These are phyloP conservation scores for Sclerotinia minor DNA, from an alignment of 2,329 filamentous ascomycete genomes.

Conservation along the genomic window DNA sequence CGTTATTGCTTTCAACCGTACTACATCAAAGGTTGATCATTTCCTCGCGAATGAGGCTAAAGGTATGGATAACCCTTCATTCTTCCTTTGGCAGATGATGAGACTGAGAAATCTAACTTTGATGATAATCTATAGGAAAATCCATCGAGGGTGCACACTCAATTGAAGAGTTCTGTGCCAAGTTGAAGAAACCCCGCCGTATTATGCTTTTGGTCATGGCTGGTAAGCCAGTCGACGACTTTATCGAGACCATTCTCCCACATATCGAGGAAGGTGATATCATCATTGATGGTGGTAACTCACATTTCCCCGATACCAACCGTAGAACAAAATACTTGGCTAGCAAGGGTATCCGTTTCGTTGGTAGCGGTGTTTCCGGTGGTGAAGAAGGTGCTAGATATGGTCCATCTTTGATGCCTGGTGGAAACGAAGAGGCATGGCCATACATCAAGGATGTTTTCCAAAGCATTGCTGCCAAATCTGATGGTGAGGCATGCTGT, in stretches of 20 bases:
- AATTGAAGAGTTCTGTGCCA: constrained; percentile 89
- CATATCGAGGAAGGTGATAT: constrained; percentile 86
- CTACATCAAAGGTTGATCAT: constrained; percentile 94
- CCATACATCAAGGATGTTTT: constrained; percentile 98
- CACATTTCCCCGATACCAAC: constrained; percentile 98
- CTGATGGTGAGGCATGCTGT: constrained; percentile 94
- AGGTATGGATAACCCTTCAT: constrained; percentile 50
- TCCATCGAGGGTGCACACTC: constrained; percentile 90
- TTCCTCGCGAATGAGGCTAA: constrained; percentile 91
- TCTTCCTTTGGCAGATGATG: not conserved
- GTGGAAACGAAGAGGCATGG: constrained; percentile 98
- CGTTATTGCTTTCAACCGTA: constrained; percentile 98
- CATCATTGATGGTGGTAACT: constrained; percentile 99
- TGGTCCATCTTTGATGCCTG: constrained; percentile 96
- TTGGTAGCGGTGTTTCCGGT: constrained; percentile 96
- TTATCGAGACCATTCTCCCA: constrained; percentile 92
- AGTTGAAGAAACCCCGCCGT: constrained; percentile 95
- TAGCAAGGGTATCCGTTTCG: constrained; percentile 87
- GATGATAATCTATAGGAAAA: constrained; percentile 61
- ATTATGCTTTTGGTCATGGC: constrained; percentile 99
- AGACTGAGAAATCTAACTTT: constrained; percentile 25
- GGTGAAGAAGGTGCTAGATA: constrained; percentile 99
- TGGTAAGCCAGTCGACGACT: constrained; percentile 95
- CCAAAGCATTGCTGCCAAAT: constrained; percentile 97
- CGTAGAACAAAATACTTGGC: constrained; percentile 88